Evolutionary conservation across 257 asterid genomes (phyloP).

Genomic region (Prunella vulgaris): DNA sequence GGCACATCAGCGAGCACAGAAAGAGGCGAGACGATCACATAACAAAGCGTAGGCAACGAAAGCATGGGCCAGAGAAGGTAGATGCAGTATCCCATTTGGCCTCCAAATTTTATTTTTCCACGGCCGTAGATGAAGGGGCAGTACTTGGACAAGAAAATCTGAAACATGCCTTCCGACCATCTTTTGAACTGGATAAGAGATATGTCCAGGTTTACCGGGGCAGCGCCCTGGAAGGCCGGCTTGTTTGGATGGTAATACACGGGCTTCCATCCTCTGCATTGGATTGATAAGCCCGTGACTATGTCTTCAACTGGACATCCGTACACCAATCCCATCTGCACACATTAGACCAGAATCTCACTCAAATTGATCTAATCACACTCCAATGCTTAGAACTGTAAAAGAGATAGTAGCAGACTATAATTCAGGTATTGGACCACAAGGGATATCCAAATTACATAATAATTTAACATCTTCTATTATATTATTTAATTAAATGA

Average conservation of each 20-base stretch:
- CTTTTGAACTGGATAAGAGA: conserved; percentile 70
- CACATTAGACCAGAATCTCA: no score
- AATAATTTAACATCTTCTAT: no score
- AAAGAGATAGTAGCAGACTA: no score
- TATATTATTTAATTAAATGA: no score
- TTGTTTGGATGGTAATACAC: conserved; percentile 54
- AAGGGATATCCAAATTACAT: no score
- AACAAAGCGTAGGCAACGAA: conserved; percentile 49
- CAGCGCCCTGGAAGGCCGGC: conserved; percentile 61
- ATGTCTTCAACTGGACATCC: conserved; percentile 84
- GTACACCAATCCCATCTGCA: conserved; percentile 76
- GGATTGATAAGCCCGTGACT: conserved; percentile 74
- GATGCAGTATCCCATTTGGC: conserved; percentile 65
- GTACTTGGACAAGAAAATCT: conserved; percentile 64
- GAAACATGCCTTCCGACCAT: conserved; percentile 81
- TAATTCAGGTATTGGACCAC: no score
- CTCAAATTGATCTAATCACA: no score
- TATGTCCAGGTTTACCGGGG: conserved; percentile 51
- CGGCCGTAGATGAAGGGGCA: conserved; percentile 61
- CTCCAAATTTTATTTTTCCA: conserved; percentile 47
- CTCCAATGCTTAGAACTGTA: no score
- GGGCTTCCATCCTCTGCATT: conserved; percentile 86
- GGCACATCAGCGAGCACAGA: conserved; percentile 41
- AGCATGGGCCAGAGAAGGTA: conserved; percentile 61
- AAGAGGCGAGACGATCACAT: conserved; percentile 39